phyloP scores from a whole-genome alignment of 257 asterid genomes.

The Apocynum venetum region DNA sequence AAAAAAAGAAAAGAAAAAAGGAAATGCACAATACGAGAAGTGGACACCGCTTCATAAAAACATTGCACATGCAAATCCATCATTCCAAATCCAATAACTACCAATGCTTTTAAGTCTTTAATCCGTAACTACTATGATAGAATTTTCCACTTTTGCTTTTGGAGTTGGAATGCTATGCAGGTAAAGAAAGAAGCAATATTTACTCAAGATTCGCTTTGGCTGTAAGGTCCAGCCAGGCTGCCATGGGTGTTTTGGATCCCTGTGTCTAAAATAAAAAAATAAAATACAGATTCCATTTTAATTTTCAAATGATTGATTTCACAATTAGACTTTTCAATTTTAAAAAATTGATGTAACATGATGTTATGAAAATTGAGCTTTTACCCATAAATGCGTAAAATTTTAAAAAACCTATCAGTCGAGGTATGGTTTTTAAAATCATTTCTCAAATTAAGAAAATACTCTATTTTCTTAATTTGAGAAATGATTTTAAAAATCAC shows the following conservation, averaged over 20 bases:
- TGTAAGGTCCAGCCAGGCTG: background rate
- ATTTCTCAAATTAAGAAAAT: too few species aligned
- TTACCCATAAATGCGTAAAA: too few species aligned
- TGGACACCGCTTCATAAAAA: background rate
- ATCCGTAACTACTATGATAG: background rate
- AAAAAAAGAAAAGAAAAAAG: background rate
- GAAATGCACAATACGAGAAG: background rate
- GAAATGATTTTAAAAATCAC: too few species aligned
- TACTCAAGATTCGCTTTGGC: background rate
- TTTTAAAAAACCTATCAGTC: too few species aligned
- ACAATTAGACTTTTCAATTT: too few species aligned
- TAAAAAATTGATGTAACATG: too few species aligned
- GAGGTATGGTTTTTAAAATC: too few species aligned
- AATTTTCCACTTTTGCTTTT: conserved; percentile 7
- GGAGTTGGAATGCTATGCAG: background rate
- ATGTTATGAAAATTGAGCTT: too few species aligned
- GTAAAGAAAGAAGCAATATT: background rate
- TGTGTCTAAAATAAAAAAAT: background rate
- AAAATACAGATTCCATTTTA: too few species aligned
- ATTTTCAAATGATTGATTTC: too few species aligned
- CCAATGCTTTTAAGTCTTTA: background rate
- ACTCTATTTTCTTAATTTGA: too few species aligned
- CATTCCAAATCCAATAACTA: background rate
- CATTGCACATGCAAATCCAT: background rate
- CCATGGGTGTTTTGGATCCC: background rate